These are phyloP conservation scores for Schizophyllum amplum DNA, from an alignment of 1,284 basidiomycete genomes.

Conservation along the genomic window DNA sequence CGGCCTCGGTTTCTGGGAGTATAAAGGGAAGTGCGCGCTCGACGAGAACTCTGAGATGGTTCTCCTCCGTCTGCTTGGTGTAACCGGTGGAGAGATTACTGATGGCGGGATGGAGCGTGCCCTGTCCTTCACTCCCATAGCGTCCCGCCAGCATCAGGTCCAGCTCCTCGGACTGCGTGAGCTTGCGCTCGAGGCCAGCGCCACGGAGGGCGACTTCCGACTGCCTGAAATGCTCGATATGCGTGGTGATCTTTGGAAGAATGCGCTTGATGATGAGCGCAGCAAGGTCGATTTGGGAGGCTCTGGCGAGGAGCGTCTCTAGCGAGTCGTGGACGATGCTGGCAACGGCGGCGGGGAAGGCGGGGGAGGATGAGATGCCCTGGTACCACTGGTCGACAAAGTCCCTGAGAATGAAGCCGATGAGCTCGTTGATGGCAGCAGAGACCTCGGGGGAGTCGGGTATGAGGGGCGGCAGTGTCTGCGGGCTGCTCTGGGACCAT, in stretches of 20 bases:
- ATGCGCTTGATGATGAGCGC: constrained; percentile 77
- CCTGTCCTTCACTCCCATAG: constrained; percentile 56
- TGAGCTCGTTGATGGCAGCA: constrained; percentile 63
- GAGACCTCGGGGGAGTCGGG: constrained; percentile 60
- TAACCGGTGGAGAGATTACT: constrained; percentile 82
- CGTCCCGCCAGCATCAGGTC: constrained; percentile 77
- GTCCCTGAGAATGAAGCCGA: constrained; percentile 73
- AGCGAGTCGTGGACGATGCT: constrained; percentile 63
- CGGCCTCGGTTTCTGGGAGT: constrained; percentile 69
- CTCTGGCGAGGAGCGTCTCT: constrained; percentile 46
- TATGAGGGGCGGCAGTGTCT: constrained; percentile 51
- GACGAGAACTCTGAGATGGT: constrained; percentile 68
- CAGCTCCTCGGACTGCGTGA: constrained; percentile 81
- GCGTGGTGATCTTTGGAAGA: constrained; percentile 79
- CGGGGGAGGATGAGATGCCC: constrained; percentile 74
- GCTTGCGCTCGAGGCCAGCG: constrained; percentile 62
- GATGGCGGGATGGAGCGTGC: constrained; percentile 70
- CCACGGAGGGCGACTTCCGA: constrained; percentile 81
- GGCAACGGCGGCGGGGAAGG: constrained; percentile 84
- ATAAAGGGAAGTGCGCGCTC: constrained; percentile 64
- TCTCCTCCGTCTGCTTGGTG: constrained; percentile 84
- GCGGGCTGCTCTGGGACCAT: constrained; percentile 69
- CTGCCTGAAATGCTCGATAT: constrained; percentile 86
- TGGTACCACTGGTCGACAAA: constrained; percentile 85
- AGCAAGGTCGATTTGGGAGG: constrained; percentile 63